Evolutionary conservation across 2,329 filamentous ascomycete genomes (phyloP).

Genomic region (Colletotrichum sp.): DNA sequence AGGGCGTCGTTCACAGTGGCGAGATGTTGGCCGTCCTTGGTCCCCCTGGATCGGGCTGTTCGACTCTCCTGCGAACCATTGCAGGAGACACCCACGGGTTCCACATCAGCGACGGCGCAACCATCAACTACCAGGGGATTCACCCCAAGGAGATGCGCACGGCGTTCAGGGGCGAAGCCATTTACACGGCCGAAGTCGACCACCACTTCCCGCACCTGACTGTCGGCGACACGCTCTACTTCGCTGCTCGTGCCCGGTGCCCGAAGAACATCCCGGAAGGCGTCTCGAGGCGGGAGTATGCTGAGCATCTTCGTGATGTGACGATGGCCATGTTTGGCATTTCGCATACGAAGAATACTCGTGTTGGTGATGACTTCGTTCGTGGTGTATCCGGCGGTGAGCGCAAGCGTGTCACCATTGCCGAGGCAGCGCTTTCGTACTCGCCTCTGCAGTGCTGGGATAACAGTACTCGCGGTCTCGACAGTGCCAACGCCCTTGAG

Average conservation of each 20-base stretch:
- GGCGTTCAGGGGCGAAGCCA: constrained; percentile 59
- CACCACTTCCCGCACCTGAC: constrained; percentile 64
- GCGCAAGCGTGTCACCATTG: constrained; percentile 44
- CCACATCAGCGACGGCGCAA: constrained; percentile 27
- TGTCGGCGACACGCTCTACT: constrained; percentile 65
- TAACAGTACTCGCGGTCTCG: constrained; percentile 57
- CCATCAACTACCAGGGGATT: constrained; percentile 19
- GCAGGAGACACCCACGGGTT: constrained; percentile 69
- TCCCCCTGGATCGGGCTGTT: constrained; percentile 62
- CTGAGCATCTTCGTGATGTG: constrained; percentile 55
- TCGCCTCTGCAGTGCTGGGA: constrained; percentile 36
- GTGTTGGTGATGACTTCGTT: constrained; percentile 59
- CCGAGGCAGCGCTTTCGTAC: constrained; percentile 34
- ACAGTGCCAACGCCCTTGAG: constrained; percentile 20
- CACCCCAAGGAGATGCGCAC: constrained; percentile 15
- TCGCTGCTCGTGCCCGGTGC: constrained; percentile 61
- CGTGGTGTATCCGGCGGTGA: constrained; percentile 61
- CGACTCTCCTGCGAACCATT: constrained; percentile 71
- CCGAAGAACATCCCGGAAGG: constrained; percentile 53
- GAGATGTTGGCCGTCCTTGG: constrained; percentile 64
- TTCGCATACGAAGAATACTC: constrained; percentile 57
- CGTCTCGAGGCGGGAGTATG: constrained; percentile 42
- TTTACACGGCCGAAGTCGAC: constrained; percentile 71
- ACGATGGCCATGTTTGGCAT: constrained; percentile 61
- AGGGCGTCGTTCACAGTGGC: constrained; percentile 57